Conservation (phyloP, 108 stramenopile species). For the Phaeodactylum tricornutum region DNA sequence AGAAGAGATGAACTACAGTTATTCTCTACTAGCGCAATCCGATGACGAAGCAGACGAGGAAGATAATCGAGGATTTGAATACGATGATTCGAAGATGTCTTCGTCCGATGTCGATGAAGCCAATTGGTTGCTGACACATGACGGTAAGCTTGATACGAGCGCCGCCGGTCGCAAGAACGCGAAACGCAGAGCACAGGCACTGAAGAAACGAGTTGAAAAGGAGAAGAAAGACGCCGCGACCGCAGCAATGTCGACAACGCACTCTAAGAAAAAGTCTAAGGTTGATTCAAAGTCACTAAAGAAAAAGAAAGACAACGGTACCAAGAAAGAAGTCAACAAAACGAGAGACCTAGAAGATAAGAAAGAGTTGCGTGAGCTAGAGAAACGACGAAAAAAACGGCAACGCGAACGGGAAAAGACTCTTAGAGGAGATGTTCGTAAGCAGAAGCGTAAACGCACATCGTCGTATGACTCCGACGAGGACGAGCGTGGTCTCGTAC, state of each 20-base stretch:
- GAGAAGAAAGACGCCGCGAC: slow-evolving; percentile 21
- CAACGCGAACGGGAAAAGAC: slow-evolving; percentile 56
- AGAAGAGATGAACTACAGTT: slow-evolving; percentile 44
- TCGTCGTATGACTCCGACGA: background rate
- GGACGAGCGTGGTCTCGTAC: slow-evolving; percentile 4
- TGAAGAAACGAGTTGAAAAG: slow-evolving; percentile 50
- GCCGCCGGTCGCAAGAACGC: slow-evolving; percentile 63
- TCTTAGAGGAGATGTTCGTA: slow-evolving; percentile 29
- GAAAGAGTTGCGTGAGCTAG: slow-evolving; percentile 49
- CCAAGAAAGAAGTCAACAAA: slow-evolving; percentile 19
- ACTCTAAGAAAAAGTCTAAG: too few species aligned
- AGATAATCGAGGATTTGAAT: slow-evolving; percentile 15
- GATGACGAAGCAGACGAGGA: slow-evolving; percentile 72
- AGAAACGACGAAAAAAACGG: slow-evolving; percentile 56
- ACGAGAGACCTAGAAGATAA: slow-evolving; percentile 36
- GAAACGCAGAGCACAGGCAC: slow-evolving; percentile 43
- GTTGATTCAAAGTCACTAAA: slow-evolving; percentile 2
- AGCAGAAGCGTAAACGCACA: slow-evolving; percentile 39
- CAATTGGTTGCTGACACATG: slow-evolving; percentile 64
- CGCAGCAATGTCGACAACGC: too few species aligned
- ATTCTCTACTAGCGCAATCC: slow-evolving; percentile 51
- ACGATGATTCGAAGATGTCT: slow-evolving; percentile 12
- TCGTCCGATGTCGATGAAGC: slow-evolving; percentile 58
- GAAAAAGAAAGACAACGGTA: slow-evolving; percentile 19
- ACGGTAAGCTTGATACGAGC: slow-evolving; percentile 63